These are phyloP conservation scores for Pilobolus umbonatus DNA, from an alignment of 192 early-diverging fungal species.

Conservation along the genomic window DNA sequence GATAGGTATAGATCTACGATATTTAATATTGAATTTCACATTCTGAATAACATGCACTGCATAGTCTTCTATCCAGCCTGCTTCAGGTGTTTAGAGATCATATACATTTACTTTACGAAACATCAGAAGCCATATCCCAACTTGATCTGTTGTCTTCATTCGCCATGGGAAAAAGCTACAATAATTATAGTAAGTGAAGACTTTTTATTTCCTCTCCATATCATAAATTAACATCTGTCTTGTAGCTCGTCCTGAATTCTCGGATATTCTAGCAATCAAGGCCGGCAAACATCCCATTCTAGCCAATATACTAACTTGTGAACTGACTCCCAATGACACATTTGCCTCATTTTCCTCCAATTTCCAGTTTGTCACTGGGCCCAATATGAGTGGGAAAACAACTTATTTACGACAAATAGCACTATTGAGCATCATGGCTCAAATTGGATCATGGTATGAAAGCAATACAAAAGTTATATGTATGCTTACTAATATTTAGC, in stretches of 20 bases:
- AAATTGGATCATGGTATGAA: constrained; percentile 74
- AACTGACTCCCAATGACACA: constrained; percentile 72
- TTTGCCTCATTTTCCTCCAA: constrained; percentile 42
- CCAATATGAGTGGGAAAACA: constrained; percentile 91
- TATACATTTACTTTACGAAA: constrained; percentile 63
- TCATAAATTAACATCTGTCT: constrained; percentile 5
- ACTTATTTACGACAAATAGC: constrained; percentile 83
- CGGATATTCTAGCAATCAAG: constrained; percentile 72
- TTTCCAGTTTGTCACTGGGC: constrained; percentile 81
- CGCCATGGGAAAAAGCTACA: constrained; percentile 55
- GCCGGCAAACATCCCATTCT: constrained; percentile 72
- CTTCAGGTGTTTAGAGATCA: constrained; percentile 46
- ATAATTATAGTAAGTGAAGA: constrained; percentile 11
- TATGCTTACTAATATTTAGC: not conserved
- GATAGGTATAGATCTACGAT: constrained; percentile 51
- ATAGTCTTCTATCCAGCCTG: constrained; percentile 9
- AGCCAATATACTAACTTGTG: constrained; percentile 40
- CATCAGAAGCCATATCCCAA: constrained; percentile 70
- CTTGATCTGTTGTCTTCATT: constrained; percentile 78
- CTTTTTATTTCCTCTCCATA: not conserved
- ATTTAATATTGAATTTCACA: constrained; percentile 9
- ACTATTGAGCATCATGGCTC: constrained; percentile 75
- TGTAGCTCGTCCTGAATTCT: constrained; percentile 72
- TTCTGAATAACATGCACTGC: not conserved
- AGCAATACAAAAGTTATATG: not conserved